Percentiles rank a stretch among this genome's conserved stretches.
These are phyloP conservation scores for Fonsecaea pedrosoi DNA, from an alignment of 2,329 filamentous ascomycete genomes.

Conservation along the genomic window DNA sequence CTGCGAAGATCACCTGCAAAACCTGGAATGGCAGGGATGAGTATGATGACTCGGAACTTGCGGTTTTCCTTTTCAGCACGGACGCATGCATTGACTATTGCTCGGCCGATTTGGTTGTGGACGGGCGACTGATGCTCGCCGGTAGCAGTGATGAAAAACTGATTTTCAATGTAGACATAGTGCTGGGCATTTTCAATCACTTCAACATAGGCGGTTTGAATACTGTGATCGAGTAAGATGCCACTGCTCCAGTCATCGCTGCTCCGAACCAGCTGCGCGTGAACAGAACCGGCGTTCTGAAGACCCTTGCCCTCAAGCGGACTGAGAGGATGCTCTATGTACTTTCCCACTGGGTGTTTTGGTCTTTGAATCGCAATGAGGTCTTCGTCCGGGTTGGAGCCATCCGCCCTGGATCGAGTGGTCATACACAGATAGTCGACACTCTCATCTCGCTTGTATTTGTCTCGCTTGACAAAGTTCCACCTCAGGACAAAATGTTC, in stretches of 20 bases:
- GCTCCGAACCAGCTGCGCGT: constrained; percentile 85
- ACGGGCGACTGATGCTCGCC: constrained; percentile 85
- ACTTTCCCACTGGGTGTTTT: constrained; percentile 86
- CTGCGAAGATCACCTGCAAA: constrained; percentile 91
- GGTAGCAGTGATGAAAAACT: constrained; percentile 97
- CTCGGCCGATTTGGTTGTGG: constrained; percentile 82
- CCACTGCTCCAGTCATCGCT: constrained; percentile 94
- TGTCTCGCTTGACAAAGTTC: constrained; percentile 97
- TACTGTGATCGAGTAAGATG: constrained; percentile 81
- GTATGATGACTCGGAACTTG: constrained; percentile 87
- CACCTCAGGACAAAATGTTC: constrained; percentile 94
- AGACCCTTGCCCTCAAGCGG: constrained; percentile 70
- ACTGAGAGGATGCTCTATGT: constrained; percentile 77
- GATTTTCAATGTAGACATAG: constrained; percentile 97
- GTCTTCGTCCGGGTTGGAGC: constrained; percentile 68
- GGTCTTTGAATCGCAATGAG: constrained; percentile 87
- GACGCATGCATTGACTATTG: constrained; percentile 90
- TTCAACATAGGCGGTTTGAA: constrained; percentile 85
- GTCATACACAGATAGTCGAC: constrained; percentile 87
- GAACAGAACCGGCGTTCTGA: constrained; percentile 73
- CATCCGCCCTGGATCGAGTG: constrained; percentile 69
- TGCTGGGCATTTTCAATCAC: constrained; percentile 87
- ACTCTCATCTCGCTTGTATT: constrained; percentile 86
- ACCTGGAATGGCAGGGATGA: constrained; percentile 90
- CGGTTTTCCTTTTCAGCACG: constrained; percentile 79